Percentiles rank a stretch among this genome's conserved stretches.
phyloP scores from a whole-genome alignment of 306 rosid genomes.

The Corylus heterophylla region DNA sequence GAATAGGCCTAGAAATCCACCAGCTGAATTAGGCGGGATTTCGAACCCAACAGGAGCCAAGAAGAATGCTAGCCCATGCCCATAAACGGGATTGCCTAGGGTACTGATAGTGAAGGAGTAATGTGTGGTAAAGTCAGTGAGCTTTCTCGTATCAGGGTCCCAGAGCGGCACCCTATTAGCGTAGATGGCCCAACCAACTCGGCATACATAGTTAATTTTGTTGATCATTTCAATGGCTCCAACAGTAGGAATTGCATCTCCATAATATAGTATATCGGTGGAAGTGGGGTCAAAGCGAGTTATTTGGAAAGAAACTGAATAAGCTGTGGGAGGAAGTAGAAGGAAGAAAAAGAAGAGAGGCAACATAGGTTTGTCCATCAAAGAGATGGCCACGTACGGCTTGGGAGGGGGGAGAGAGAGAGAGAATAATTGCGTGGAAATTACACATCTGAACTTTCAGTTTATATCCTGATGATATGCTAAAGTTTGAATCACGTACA shows the following conservation, averaged over 20 bases:
- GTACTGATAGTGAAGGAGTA: slow-evolving; percentile 34
- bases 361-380: not conserved
- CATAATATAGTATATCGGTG: slow-evolving; percentile 13
- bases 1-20: slow-evolving; percentile 14
- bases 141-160: slow-evolving; percentile 29
- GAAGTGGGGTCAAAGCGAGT: not conserved
- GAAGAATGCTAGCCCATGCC: slow-evolving; percentile 40
- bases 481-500: too few relatives aligned
- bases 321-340: not conserved
- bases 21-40: slow-evolving; percentile 8
- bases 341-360: not conserved
- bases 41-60: slow-evolving; percentile 34
- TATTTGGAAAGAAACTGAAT: slow-evolving; percentile 19
- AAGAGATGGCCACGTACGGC: slow-evolving; percentile 9
- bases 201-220: not conserved
- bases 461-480: too few relatives aligned
- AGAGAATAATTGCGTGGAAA: too few relatives aligned
- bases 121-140: slow-evolving; percentile 40
- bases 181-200: slow-evolving; percentile 39
- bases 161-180: slow-evolving; percentile 33
- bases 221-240: slow-evolving; percentile 5
- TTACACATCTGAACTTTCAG: too few relatives aligned
- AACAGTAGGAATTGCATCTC: slow-evolving; percentile 14
- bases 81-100: not conserved
- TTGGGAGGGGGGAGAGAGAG: too few relatives aligned